Evolutionary conservation across 2,329 filamentous ascomycete genomes (phyloP).

Genomic region (Botrytis elliptica): DNA sequence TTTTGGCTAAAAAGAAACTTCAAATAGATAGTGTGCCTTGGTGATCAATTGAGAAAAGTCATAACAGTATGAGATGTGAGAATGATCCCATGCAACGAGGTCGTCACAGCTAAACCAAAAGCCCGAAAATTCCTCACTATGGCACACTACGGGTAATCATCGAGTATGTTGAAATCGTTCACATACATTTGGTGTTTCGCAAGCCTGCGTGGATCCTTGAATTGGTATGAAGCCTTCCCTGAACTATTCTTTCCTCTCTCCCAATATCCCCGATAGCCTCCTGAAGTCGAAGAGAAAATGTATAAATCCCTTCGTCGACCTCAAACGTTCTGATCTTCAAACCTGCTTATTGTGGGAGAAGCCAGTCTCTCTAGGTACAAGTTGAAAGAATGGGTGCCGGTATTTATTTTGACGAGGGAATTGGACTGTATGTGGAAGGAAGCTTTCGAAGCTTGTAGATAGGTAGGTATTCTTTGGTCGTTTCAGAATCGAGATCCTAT

Average conservation of each 20-base stretch:
- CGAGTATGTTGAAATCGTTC: slow-evolving; percentile 26
- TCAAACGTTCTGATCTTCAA: slow-evolving; percentile 8
- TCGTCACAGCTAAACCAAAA: not conserved
- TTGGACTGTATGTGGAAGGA: not conserved
- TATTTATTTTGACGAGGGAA: slow-evolving; percentile 4
- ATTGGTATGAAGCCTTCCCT: slow-evolving; percentile 28
- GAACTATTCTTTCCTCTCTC: slow-evolving; percentile 17
- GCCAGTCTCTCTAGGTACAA: slow-evolving; percentile 13
- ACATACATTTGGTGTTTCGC: slow-evolving; percentile 39
- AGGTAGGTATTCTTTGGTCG: slow-evolving; percentile 16
- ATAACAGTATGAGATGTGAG: not conserved
- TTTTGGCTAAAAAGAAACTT: not conserved
- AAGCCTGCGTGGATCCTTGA: slow-evolving; percentile 33
- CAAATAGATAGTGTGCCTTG: slow-evolving; percentile 6
- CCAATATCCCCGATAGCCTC: slow-evolving; percentile 16
- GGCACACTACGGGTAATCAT: not conserved
- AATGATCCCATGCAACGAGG: not conserved
- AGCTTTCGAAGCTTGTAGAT: slow-evolving; percentile 25
- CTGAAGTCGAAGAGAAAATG: not conserved
- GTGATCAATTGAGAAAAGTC: not conserved
- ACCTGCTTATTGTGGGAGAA: slow-evolving; percentile 14
- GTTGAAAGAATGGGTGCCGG: slow-evolving; percentile 5
- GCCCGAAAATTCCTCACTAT: not conserved
- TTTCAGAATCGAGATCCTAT: slow-evolving; percentile 29
- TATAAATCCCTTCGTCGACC: slow-evolving; percentile 12